Percentiles rank a stretch among this genome's conserved stretches.
These are phyloP conservation scores for Microsporum audouinii DNA, from an alignment of 2,329 filamentous ascomycete genomes.

Conservation along the genomic window DNA sequence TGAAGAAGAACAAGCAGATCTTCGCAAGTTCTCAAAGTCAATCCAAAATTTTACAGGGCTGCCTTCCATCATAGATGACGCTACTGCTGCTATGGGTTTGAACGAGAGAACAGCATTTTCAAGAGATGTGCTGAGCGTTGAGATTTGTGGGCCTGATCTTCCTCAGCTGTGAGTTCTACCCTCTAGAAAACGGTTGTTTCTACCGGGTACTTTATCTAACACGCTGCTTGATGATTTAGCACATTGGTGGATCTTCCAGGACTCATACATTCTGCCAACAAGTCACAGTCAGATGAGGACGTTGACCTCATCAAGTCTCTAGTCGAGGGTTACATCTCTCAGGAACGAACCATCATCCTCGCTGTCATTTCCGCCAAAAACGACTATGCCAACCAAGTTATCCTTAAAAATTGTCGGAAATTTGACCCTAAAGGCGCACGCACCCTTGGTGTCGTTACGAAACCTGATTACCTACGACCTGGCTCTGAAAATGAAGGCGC, in stretches of 20 bases:
- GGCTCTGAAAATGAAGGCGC: conserved; percentile 19
- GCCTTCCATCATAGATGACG: conserved; percentile 8
- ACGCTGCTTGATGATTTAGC: neutral
- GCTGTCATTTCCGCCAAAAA: conserved; percentile 42
- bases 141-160: conserved; percentile 10
- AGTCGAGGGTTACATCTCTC: conserved; percentile 42
- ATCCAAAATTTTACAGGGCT: conserved; percentile 4
- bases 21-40: conserved; percentile 13
- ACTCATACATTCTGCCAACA: conserved; percentile 6
- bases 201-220: too few species aligned
- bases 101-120: conserved; percentile 4
- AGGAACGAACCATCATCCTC: conserved; percentile 47
- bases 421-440: conserved; percentile 20
- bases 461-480: conserved; percentile 20
- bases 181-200: too few species aligned
- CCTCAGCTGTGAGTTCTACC: conserved; percentile 4
- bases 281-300: conserved; percentile 13
- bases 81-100: conserved; percentile 11
- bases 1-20: conserved; percentile 10
- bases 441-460: conserved; percentile 26
- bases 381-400: conserved; percentile 46
- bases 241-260: conserved; percentile 11
- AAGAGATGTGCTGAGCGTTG: conserved; percentile 9
- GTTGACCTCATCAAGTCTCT: conserved; percentile 12
- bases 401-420: conserved; percentile 32